Base-by-base conservation (phyloP, 805 yeast genomes). In the Kodamaea leandrae region DNA sequence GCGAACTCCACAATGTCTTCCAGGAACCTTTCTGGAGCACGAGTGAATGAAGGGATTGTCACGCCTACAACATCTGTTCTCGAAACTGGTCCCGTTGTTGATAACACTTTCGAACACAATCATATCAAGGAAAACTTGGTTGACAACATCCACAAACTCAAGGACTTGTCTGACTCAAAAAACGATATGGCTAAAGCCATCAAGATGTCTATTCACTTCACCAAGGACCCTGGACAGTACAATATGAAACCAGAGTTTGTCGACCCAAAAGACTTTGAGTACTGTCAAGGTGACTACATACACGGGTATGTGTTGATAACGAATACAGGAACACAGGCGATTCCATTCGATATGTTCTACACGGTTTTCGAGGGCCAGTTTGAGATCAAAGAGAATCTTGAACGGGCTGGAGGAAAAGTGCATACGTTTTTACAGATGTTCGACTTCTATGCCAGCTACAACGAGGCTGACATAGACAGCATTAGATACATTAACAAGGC, bases 401-500 rank as follows among this genome's bases (percentile, higher is more conserved):
- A 21, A 6, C 33, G 17, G 21, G 55, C 58, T 1, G 61, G 59
- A 3, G 49, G 47, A 23, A 47, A 39, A 35, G 52, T 52, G 13
- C 53, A 47, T 36, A 37, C 48, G 39, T 64, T 64, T 42, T 48
- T 68, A 35, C 62, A 58, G 35, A 66, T 68, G 74, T 66, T 62
- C 49, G 74, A 68, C 42, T 66, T 65, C 47, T 61, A 60, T 35
- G 74, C 72, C 1, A 63, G 67, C 14, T 68, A 71, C 71, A 64
- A 59, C 44, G 65, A 59, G 45, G 66, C 60, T 9, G 14, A 0
- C 48, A 42, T 33, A 44, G 66, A 12, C 64, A 63, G 47, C 43
- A 71, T 17, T 54, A 66, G 29, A 39, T 53, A n/a, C 13, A 50
- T 60, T 1, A 71, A 66, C 29, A 46, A 63, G 46, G 44, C 53